These are phyloP conservation scores for Trichoderma afroharzianum DNA, from an alignment of 2,329 filamentous ascomycete genomes.

Conservation along the genomic window DNA sequence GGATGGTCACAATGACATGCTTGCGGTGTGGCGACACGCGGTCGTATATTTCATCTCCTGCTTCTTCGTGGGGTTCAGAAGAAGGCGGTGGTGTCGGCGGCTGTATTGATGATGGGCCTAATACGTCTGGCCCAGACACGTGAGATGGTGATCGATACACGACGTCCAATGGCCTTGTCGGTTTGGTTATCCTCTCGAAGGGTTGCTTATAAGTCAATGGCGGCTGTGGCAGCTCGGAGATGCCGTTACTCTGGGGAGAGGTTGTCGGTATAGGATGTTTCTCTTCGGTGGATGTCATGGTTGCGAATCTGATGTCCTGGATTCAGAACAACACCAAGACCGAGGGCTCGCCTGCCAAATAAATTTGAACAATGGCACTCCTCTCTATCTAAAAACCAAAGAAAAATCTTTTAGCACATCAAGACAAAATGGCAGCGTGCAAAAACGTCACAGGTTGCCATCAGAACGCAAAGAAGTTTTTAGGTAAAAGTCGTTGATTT, in stretches of 20 bases:
- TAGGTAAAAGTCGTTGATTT: not conserved
- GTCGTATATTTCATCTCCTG: constrained; percentile 58
- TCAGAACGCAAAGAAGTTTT: not conserved
- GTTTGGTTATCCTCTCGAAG: not conserved
- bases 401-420: not conserved
- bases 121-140: constrained; percentile 30
- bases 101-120: constrained; percentile 21
- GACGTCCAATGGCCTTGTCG: not conserved
- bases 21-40: constrained; percentile 61
- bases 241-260: not conserved
- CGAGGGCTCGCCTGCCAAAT: no score
- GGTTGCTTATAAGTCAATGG: not conserved
- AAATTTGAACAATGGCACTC: not conserved
- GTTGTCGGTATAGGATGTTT: not conserved
- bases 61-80: constrained; percentile 26
- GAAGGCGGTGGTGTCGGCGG: not conserved
- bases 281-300: not conserved
- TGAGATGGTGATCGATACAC: constrained; percentile 27
- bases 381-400: not conserved
- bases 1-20: constrained; percentile 60
- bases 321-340: not conserved
- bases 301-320: not conserved
- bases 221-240: not conserved
- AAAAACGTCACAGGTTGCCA: not conserved
- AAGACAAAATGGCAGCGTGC: not conserved